phyloP scores from a whole-genome alignment of 73 alveolate genomes.

The Blepharisma japonicum region DNA sequence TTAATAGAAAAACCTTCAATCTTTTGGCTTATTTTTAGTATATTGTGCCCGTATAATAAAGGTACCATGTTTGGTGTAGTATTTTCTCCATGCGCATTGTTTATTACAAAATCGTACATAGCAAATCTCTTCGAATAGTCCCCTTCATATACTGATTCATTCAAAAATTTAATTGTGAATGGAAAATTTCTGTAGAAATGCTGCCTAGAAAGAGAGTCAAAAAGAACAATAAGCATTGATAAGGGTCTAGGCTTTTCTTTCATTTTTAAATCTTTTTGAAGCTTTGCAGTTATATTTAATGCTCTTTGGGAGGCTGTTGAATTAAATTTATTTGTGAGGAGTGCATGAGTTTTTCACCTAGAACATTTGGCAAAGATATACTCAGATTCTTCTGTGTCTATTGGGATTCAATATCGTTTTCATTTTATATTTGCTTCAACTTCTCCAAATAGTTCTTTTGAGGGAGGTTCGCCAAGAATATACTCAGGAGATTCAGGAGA shows the following conservation, averaged over 20 bases:
- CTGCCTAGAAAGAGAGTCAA: slow-evolving; percentile 24
- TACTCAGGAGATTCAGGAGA: too few species aligned
- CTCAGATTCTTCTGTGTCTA: too few species aligned
- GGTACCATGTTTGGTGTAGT: slow-evolving; percentile 26
- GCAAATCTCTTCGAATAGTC: not conserved
- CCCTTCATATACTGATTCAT: not conserved
- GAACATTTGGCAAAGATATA: too few species aligned
- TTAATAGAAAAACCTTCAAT: not conserved
- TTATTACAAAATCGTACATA: slow-evolving; percentile 20
- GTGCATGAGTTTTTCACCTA: not conserved
- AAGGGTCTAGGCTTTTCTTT: not conserved
- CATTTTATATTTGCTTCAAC: too few species aligned
- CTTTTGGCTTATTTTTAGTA: not conserved
- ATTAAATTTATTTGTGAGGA: not conserved
- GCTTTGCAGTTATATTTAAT: not conserved
- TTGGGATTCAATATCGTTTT: too few species aligned
- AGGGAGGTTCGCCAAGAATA: too few species aligned
- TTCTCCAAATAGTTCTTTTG: too few species aligned
- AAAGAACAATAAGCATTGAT: not conserved
- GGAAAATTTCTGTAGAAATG: not conserved
- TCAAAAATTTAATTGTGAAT: not conserved
- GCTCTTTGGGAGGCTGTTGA: slow-evolving; percentile 1
- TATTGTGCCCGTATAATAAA: not conserved
- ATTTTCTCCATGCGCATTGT: slow-evolving; percentile 29
- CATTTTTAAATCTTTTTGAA: not conserved